Evolutionary conservation across 345 rosid genomes (phyloP).

Genomic region (Hibiscus syriacus): DNA sequence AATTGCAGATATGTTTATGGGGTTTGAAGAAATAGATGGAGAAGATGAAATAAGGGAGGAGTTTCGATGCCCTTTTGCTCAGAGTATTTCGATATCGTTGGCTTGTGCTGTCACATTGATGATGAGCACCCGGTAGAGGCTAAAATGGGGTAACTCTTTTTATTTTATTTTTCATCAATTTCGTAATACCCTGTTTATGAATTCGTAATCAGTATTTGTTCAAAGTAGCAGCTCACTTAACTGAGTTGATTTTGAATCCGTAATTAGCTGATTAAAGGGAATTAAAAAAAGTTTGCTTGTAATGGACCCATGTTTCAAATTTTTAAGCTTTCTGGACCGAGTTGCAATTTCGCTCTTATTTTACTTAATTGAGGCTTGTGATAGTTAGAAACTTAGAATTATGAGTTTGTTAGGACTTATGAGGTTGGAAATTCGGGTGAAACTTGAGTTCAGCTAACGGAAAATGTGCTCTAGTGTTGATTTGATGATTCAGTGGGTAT

Average conservation of each 20-base stretch:
- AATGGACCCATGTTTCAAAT: neutral
- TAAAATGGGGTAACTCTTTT: constrained; percentile 60
- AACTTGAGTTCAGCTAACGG: neutral
- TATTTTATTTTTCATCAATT: neutral
- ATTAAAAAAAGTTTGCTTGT: neutral
- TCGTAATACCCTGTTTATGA: neutral
- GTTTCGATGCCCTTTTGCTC: constrained; percentile 92
- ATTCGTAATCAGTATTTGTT: neutral
- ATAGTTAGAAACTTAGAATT: neutral
- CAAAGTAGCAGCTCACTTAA: neutral
- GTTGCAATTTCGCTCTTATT: neutral
- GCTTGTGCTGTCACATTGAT: constrained; percentile 87
- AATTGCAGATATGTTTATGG: constrained; percentile 71
- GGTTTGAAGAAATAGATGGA: constrained; percentile 78
- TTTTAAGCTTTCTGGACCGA: neutral
- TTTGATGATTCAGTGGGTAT: neutral
- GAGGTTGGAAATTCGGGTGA: neutral
- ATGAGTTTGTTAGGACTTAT: neutral
- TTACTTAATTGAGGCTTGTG: neutral
- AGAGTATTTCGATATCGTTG: constrained; percentile 76
- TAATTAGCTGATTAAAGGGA: neutral
- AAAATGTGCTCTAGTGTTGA: neutral
- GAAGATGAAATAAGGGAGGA: constrained; percentile 89
- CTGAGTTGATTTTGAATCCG: neutral
- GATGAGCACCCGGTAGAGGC: constrained; percentile 87